phyloP scores from a whole-genome alignment of 345 rosid species.

The Eucalyptus guilfoylei region DNA sequence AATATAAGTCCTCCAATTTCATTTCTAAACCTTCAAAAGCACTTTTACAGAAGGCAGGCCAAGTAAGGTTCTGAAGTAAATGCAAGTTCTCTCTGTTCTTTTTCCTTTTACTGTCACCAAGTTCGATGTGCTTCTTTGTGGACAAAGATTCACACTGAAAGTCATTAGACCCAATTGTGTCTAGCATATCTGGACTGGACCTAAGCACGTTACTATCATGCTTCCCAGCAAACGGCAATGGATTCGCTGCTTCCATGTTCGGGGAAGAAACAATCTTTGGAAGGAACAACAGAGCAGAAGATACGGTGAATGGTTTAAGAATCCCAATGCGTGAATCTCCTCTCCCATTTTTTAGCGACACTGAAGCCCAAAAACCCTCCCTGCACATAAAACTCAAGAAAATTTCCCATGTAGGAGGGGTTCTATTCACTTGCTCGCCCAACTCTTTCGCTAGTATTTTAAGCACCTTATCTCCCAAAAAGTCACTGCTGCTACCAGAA shows the following conservation, averaged over 20 bases:
- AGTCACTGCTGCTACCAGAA: constrained; percentile 19
- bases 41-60: constrained; percentile 49
- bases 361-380: constrained; percentile 56
- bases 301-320: constrained; percentile 68
- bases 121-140: not conserved
- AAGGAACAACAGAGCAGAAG: constrained; percentile 46
- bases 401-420: constrained; percentile 61
- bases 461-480: constrained; percentile 50
- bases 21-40: constrained; percentile 31
- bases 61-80: constrained; percentile 30
- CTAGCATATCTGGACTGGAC: not conserved
- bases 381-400: constrained; percentile 62
- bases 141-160: constrained; percentile 4
- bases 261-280: not conserved
- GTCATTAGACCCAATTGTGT: not conserved
- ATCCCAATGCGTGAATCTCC: constrained; percentile 36
- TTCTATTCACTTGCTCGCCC: constrained; percentile 27
- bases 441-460: constrained; percentile 39
- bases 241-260: not conserved
- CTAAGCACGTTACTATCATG: not conserved
- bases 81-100: constrained; percentile 13
- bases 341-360: constrained; percentile 36
- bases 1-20: constrained; percentile 50
- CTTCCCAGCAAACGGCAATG: not conserved
- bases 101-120: constrained; percentile 18